phyloP scores from a whole-genome alignment of 331 rosid species.

The Rosa hybrid region DNA sequence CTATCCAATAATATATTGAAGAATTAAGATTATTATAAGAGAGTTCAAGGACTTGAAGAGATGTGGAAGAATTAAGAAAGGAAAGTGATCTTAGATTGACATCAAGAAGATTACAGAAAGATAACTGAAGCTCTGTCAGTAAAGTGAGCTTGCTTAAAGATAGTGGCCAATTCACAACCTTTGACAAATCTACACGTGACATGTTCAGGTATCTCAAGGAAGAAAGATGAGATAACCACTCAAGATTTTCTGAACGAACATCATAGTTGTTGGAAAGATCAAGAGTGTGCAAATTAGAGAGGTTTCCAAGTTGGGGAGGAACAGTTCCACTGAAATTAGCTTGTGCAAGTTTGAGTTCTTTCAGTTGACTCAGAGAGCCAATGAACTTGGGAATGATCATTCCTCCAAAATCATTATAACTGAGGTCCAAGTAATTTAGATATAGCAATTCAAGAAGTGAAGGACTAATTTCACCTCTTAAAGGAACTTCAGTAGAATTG shows the following conservation, averaged over 20 bases:
- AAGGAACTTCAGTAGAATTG: fast-evolving
- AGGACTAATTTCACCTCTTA: not conserved
- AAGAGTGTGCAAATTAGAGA: too few relatives aligned
- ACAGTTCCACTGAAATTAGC: too few relatives aligned
- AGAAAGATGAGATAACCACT: too few relatives aligned
- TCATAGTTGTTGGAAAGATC: too few relatives aligned
- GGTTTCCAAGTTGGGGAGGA: too few relatives aligned
- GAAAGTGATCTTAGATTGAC: not conserved
- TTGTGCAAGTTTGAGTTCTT: too few relatives aligned
- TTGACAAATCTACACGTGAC: fast-evolving
- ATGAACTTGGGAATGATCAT: too few relatives aligned
- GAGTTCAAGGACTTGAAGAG: not conserved
- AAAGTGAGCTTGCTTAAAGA: not conserved
- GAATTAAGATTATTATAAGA: not conserved
- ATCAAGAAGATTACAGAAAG: not conserved
- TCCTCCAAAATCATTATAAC: not conserved
- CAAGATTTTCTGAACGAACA: too few relatives aligned
- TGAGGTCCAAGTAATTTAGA: not conserved
- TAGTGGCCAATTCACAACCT: not conserved
- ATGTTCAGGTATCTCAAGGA: not conserved
- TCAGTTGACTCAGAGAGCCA: too few relatives aligned
- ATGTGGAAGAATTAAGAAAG: not conserved
- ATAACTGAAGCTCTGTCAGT: not conserved
- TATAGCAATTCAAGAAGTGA: not conserved
- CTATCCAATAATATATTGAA: not conserved